Percentiles rank a stretch among this genome's conserved stretches.
Conservation (phyloP, 352 stramenopile species). For the Pythium sukuiense region DNA sequence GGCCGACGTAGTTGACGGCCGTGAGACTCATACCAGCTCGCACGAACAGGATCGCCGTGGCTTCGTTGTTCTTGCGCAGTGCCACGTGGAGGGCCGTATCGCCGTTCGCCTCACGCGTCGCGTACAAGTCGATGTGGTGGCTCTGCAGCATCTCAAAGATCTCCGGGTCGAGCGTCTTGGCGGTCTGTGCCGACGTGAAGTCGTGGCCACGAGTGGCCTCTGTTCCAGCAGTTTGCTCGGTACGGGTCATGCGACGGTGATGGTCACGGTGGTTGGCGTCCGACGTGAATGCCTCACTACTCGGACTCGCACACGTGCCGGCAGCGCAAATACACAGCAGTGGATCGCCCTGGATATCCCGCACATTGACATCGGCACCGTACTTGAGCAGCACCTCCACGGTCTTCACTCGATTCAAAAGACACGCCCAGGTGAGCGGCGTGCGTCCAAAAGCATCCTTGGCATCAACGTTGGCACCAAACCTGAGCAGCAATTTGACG, state of each 20-base stretch:
- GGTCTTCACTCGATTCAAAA: conserved; percentile 63
- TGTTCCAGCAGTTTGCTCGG: conserved; percentile 10
- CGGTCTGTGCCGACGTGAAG: conserved; percentile 16
- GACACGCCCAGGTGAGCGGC: conserved; percentile 65
- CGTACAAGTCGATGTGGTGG: conserved; percentile 54
- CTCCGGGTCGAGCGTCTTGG: conserved; percentile 40
- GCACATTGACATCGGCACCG: conserved; percentile 57
- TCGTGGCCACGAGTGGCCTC: conserved; percentile 1
- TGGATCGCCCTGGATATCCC: conserved; percentile 61
- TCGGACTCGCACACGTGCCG: conserved; percentile 31
- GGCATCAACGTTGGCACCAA: conserved; percentile 55
- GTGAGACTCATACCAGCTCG: conserved; percentile 69
- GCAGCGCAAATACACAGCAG: conserved; percentile 69
- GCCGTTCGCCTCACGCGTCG: conserved; percentile 55
- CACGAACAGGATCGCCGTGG: conserved; percentile 65
- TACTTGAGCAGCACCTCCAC: conserved; percentile 58
- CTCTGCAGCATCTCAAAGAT: conserved; percentile 57
- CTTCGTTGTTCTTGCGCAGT: conserved; percentile 66
- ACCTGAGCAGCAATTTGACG: conserved; percentile 63
- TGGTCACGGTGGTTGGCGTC: conserved; percentile 17
- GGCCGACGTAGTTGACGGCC: conserved; percentile 52
- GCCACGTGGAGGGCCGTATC: conserved; percentile 78
- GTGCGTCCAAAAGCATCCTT: conserved; percentile 72
- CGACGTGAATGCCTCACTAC: conserved; percentile 23
- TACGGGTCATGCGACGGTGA: conserved; percentile 17